These are phyloP conservation scores for Mycena chlorophos DNA, from an alignment of 768 basidiomycete genomes.

Conservation along the genomic window DNA sequence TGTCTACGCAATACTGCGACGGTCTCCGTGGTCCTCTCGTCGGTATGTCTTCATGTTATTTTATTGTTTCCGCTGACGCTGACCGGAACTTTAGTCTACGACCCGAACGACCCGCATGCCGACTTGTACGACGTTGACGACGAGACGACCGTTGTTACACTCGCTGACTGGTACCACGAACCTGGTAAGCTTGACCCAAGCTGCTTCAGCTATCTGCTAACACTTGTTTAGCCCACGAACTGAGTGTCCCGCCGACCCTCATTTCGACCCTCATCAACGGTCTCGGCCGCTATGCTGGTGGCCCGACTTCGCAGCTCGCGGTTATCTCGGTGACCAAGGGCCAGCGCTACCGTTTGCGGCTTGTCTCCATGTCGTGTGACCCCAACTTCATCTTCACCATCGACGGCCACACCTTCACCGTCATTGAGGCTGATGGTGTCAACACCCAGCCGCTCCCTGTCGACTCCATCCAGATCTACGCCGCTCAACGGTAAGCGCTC, in stretches of 20 bases:
- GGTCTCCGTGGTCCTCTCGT: conserved; percentile 45
- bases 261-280: conserved; percentile 38
- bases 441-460: conserved; percentile 35
- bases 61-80: too few relatives aligned
- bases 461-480: conserved; percentile 39
- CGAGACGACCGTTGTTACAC: conserved; percentile 27
- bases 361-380: conserved; percentile 39
- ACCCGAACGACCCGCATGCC: neutral
- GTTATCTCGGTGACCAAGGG: conserved; percentile 40
- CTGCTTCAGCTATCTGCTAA: neutral
- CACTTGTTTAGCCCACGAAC: neutral
- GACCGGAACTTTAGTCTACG: conserved; percentile 20
- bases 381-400: conserved; percentile 32
- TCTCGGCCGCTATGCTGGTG: conserved; percentile 38
- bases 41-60: neutral
- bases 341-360: conserved; percentile 48
- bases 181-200: neutral
- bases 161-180: conserved; percentile 28
- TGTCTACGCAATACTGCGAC: conserved; percentile 42
- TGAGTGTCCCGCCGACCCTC: neutral
- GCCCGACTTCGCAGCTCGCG: conserved; percentile 38
- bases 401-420: conserved; percentile 27
- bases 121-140: conserved; percentile 37
- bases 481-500: conserved; percentile 36
- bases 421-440: conserved; percentile 40